Evolutionary conservation across 441 rosid species (phyloP), one percentile per base, ranked within the genome.

Genomic region (Euphorbia schlechtendalii): DNA sequence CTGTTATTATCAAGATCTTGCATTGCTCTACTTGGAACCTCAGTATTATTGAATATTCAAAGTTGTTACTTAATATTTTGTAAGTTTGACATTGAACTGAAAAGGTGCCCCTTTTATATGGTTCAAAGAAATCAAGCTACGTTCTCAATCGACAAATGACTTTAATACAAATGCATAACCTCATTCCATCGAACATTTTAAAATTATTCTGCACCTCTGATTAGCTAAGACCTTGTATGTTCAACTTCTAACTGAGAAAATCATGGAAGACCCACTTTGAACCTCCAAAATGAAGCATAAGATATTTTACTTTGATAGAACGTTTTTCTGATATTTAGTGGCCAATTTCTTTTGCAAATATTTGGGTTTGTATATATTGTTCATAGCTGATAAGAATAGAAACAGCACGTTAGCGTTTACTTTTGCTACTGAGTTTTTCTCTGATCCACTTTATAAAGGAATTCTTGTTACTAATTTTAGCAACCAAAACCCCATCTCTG

Each of bases 1-100:
- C 54, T 65, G 11, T 43, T 43, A 24, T 61, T 70, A 8, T 34
- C 46, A 15, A 57, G 28, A 22, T 24, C 14, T 57, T 61, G 36
- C 32, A 56, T 51, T 65, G 41, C 56, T 8, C 51, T 17, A 8
- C 32, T 15, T 25, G 6, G 17, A 51, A 73, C 5, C 21, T 61
- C 61, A 7, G 27, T 27, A 41, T 21, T 68, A 48, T 32, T 60
- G 43, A 24, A 34, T 21, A 57, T 9, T 40, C 40, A 20, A 52
- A 56, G 46, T 51, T 59, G 48, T 5, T n/a, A 34, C 36, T 52
- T 59, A 69, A 25, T 13, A 49, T 34, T 15, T 53, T 11, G 25
- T 4, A 27, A 24, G 13, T 25, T 54, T 40, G 5, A 36, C 43
- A 4, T 13, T 10, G 30, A 64, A 53, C 32, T 52, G 3, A 15